Evolutionary conservation across 2,329 filamentous ascomycete species (phyloP), one percentile per base, ranked within the genome.

Genomic region (Trichoderma aggressivum): DNA sequence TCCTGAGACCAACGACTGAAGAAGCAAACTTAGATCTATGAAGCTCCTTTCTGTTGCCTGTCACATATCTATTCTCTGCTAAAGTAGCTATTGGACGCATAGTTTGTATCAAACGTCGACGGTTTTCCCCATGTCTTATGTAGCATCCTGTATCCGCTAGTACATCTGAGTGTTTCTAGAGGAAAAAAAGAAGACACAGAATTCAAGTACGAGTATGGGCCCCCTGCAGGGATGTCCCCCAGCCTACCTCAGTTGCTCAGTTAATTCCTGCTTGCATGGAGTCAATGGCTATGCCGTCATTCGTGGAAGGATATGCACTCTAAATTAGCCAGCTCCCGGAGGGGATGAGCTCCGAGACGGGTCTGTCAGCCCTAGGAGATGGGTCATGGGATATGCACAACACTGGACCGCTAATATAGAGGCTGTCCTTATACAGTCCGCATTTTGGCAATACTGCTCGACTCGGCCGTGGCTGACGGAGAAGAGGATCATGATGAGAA

Each of bases 321-420:
- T 61, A 11, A 28, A 53, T 55, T 39, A 61, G 55, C 26, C 43
- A 43, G 39, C 30, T 32, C 43, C 50, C 53, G n/a, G 56, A 63
- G 43, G 47, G 59, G 24, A 70, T 32, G 47, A 18, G 67, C 30
- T 63, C 59, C 32, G 59, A 43, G 14, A 53, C 36, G 39, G 39
- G 58, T 11, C 58, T 61, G 30, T 66, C 56, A 71, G 43, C 21
- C 18, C 39, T 55, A 30, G 47, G 68, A 16, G 21, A 65, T 26
- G 59, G 70, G 28, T 24, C 24, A 53, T 56, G 58, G 62, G 43
- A 66, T 55, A 71, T 71, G 70, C 53, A 34, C 28, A 66, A 47
- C 50, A 62, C 39, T 43, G 39, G 39, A 10, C 59, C 34, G 36
- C 12, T 24, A 28, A 18, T 50, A 21, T 50, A 21, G 32, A 39